Conservation (phyloP, 495 filamentous ascomycete genomes). For the Aspergillus sclerotioniger region DNA sequence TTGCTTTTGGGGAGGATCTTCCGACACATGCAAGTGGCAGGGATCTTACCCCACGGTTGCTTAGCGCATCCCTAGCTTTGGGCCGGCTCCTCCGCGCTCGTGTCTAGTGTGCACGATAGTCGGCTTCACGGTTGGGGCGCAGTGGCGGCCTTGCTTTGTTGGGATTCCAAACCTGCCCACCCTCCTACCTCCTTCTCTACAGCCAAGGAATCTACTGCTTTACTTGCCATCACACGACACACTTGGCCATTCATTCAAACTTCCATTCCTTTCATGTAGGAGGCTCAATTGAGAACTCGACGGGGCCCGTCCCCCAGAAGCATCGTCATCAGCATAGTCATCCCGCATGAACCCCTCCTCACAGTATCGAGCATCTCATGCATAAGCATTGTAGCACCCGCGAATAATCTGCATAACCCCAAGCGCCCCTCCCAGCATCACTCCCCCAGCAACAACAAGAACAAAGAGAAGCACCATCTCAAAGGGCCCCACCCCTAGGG, state of each 20-base stretch:
- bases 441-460: not conserved
- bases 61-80: not conserved
- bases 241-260: not conserved
- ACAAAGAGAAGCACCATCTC: conserved; percentile 5
- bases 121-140: no score
- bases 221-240: no score
- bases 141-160: no score
- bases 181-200: no score
- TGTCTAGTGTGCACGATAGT: no score
- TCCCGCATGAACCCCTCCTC: not conserved
- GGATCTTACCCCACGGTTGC: conserved; percentile 1
- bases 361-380: not conserved
- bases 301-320: not conserved
- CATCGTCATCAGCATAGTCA: not conserved
- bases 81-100: not conserved
- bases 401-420: not conserved
- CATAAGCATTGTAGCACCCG: not conserved
- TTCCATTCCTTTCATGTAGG: not conserved
- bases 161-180: no score
- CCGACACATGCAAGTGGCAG: not conserved
- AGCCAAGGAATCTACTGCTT: no score
- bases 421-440: not conserved
- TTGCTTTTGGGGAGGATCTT: not conserved
- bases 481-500: not conserved
- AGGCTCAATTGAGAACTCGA: not conserved